Percentiles rank a stretch among this genome's conserved stretches.
phyloP scores from a whole-genome alignment of 192 early-diverging fungal genomes.

The Phycomyces nitens region DNA sequence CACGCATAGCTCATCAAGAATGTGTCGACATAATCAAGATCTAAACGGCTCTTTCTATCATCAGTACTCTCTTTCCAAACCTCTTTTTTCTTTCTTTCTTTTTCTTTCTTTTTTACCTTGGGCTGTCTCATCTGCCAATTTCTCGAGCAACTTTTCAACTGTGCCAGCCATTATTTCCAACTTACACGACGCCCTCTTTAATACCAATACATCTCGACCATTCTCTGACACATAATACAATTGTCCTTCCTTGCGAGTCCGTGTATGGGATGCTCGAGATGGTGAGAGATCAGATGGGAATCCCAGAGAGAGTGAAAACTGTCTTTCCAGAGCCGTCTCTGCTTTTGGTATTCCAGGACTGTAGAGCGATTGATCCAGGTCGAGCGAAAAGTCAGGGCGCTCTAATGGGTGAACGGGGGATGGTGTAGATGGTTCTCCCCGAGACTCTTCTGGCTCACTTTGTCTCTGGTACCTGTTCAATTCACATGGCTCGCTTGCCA shows the following conservation, averaged over 20 bases:
- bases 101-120: conserved; percentile 45
- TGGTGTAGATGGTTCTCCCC: background rate
- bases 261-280: background rate
- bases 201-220: conserved; percentile 50
- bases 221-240: conserved; percentile 44
- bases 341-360: background rate
- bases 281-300: background rate
- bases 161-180: conserved; percentile 59
- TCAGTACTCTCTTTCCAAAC: background rate
- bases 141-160: conserved; percentile 55
- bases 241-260: background rate
- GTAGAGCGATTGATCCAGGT: background rate
- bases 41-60: conserved; percentile 22
- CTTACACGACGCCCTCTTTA: conserved; percentile 52
- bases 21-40: conserved; percentile 64
- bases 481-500: background rate
- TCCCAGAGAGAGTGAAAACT: background rate
- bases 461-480: background rate
- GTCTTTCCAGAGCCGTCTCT: background rate
- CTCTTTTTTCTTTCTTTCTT: conserved; percentile 11
- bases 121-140: conserved; percentile 60
- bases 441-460: background rate
- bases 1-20: conserved; percentile 57
- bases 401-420: background rate
- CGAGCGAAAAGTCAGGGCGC: background rate